These are phyloP conservation scores for Quercus aquifolioides DNA, from an alignment of 306 rosid species.

Conservation along the genomic window DNA sequence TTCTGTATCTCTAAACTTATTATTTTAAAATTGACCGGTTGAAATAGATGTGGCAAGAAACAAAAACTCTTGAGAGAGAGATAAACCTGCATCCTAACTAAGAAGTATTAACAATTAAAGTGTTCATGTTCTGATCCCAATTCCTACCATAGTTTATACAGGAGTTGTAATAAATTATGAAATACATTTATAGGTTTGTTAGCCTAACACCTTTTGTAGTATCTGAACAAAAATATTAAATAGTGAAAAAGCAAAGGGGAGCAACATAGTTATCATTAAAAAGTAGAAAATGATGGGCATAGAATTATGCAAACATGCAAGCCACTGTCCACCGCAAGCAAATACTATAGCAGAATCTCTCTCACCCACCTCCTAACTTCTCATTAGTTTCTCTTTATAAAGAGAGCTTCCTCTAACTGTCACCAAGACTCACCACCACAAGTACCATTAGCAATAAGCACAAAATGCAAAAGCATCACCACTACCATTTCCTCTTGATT, in stretches of 20 bases:
- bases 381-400: slow-evolving; percentile 10
- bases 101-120: too few relatives aligned
- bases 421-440: neutral
- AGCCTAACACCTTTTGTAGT: neutral
- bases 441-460: neutral
- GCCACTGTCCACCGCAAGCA: slow-evolving; percentile 16
- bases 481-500: slow-evolving; percentile 6
- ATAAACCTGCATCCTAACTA: too few relatives aligned
- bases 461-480: slow-evolving; percentile 20
- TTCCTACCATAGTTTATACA: neutral
- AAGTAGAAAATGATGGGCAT: slow-evolving; percentile 18
- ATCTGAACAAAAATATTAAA: neutral
- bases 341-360: slow-evolving; percentile 9
- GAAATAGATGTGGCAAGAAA: neutral
- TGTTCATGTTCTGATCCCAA: slow-evolving; percentile 1
- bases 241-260: neutral
- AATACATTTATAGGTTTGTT: neutral
- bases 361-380: slow-evolving; percentile 9
- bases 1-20: too few relatives aligned
- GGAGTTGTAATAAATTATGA: neutral
- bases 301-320: slow-evolving; percentile 27
- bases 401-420: neutral
- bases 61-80: neutral
- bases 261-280: slow-evolving; percentile 16
- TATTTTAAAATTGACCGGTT: neutral